Evolutionary conservation across 805 yeast species (phyloP).

Genomic region (Saturnispora hagleri): DNA sequence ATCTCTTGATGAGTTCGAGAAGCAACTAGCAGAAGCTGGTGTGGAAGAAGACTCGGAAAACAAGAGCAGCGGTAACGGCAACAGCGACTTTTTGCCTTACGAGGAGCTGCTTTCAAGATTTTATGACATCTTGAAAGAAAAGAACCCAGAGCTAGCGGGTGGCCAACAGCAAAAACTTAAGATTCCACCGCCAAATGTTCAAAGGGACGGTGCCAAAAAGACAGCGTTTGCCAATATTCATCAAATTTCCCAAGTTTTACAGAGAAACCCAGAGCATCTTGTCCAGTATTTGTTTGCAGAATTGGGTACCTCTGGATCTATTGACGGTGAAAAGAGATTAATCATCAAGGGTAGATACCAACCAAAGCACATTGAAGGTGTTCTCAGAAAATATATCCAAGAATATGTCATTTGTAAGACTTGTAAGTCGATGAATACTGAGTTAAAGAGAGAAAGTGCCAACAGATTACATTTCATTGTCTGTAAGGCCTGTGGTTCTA

Average conservation of each 20-base stretch:
- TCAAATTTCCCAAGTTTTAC: slow-evolving; percentile 87
- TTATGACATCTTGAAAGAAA: slow-evolving; percentile 75
- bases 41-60: slow-evolving; percentile 39
- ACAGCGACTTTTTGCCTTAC: slow-evolving; percentile 58
- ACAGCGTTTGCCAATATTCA: slow-evolving; percentile 94
- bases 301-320: slow-evolving; percentile 98
- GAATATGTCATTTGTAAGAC: slow-evolving; percentile 99
- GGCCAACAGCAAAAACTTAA: slow-evolving; percentile 89
- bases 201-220: slow-evolving; percentile 96
- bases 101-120: slow-evolving; percentile 73
- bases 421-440: slow-evolving; percentile 96
- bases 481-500: slow-evolving; percentile 96
- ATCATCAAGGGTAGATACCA: slow-evolving; percentile 97
- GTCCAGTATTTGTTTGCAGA: slow-evolving; percentile 96
- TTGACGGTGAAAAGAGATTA: slow-evolving; percentile 95
- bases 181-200: slow-evolving; percentile 95
- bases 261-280: slow-evolving; percentile 93
- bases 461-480: slow-evolving; percentile 96
- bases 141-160: slow-evolving; percentile 97
- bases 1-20: slow-evolving; percentile 75
- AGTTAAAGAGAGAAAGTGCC: slow-evolving; percentile 86
- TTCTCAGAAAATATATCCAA: slow-evolving; percentile 88
- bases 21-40: slow-evolving; percentile 86
- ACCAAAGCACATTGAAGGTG: slow-evolving; percentile 95
- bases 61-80: slow-evolving; percentile 32